Evolutionary conservation across 495 filamentous ascomycete genomes (phyloP).

Genomic region (Penicillium roqueforti): DNA sequence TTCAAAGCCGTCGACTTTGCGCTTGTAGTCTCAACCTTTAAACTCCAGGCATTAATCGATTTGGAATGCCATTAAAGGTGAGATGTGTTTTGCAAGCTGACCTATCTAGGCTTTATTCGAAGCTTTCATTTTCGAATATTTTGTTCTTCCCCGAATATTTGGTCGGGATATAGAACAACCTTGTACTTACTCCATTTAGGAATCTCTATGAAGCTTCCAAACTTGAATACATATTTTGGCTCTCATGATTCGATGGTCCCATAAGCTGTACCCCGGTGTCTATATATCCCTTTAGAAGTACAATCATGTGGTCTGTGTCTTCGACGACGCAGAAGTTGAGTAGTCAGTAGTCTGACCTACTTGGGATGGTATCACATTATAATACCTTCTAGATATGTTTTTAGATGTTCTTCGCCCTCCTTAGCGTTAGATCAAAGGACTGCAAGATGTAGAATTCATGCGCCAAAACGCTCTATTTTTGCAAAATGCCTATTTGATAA

Average conservation of each 20-base stretch:
- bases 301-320: background rate
- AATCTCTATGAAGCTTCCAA: background rate
- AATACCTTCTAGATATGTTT: background rate
- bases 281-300: background rate
- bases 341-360: too few species aligned
- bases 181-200: background rate
- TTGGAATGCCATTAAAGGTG: conserved; percentile 3
- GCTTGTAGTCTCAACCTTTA: conserved; percentile 36
- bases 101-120: background rate
- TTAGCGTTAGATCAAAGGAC: background rate
- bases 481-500: background rate
- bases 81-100: conserved; percentile 1
- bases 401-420: background rate
- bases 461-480: background rate
- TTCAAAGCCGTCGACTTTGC: conserved; percentile 35
- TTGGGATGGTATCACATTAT: background rate
- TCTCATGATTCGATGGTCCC: background rate
- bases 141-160: background rate
- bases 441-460: background rate
- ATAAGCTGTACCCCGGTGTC: background rate
- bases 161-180: background rate
- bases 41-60: conserved; percentile 9
- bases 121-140: background rate
- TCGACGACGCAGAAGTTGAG: background rate
- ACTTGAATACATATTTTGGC: background rate